Base-by-base conservation (phyloP, 768 basidiomycete species). In the Podaxis mareebaensis region DNA sequence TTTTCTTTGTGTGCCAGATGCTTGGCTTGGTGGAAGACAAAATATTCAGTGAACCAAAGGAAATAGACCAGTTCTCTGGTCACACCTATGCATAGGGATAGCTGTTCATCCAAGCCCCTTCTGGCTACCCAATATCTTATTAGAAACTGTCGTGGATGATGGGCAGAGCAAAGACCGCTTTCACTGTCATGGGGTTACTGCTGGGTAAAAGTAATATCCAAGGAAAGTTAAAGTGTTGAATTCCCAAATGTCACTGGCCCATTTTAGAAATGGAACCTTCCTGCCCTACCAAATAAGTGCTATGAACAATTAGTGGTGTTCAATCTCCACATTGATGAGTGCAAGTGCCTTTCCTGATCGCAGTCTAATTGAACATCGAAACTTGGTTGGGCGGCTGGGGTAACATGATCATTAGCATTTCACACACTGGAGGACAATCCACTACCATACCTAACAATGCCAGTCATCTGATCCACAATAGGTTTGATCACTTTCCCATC, bases 401-500 rank as follows among this genome's bases (percentile, higher is more conserved):
- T 26, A 48, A 46, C 10, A 48, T 17, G 12, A 20, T 36, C 20
- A 26, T 20, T 33, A 39, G 53, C 26, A 39, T 30, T 55, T 28
- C 17, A 58, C 40, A 30, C 28, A 40, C 36, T 26, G 53, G 20
- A 5, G 4, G 30, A 6, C 22, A 30, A 42, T 13, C 54, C 12
- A 22, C 24, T 36, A 46, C 26, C 28, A 33, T 63, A 79, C 82
- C 82, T 83, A 65, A 83, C 81, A 0, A 77, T 79, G 11, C 83
- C 83, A 10, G 77, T 73, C 13, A 77, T 77, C 7, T 80, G 79
- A 15, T 81, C 80, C 0, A 77, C 40, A 51, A 74, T 71, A 6
- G 79, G 79, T 51, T 76, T 76, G 4, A 79, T 65, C 24, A 67
- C 65, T 28, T 65, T 58, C 22, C 69, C 69, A 48, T 74, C 61